Evolutionary conservation across 805 yeast species (phyloP).

Genomic region (Tetrapisispora phaffii): DNA sequence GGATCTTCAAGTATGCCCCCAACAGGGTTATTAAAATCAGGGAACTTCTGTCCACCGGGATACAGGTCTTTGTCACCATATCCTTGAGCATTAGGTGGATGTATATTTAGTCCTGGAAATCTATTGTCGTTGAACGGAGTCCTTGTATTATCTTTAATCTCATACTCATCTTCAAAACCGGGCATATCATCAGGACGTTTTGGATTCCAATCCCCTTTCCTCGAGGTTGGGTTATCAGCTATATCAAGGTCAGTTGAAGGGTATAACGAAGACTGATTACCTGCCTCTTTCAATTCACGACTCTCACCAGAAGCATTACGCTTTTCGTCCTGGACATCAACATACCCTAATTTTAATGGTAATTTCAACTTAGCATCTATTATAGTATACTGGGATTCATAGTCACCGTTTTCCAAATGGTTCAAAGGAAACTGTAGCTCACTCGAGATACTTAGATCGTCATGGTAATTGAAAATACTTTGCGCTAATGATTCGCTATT

Average conservation of each 20-base stretch:
- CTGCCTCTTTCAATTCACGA: background rate
- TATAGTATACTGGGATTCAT: background rate
- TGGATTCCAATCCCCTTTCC: background rate
- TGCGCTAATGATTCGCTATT: conserved; percentile 10
- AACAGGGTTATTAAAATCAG: conserved; percentile 15
- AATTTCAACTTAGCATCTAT: background rate
- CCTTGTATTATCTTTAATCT: conserved; percentile 8
- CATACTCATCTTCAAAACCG: conserved; percentile 29
- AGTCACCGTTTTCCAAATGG: background rate
- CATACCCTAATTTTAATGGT: background rate
- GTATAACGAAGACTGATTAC: background rate
- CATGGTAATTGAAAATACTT: conserved; percentile 10
- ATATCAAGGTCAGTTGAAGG: background rate
- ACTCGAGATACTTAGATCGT: conserved; percentile 5
- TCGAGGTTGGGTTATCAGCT: background rate
- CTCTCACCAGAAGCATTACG: background rate
- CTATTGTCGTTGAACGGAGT: conserved; percentile 21
- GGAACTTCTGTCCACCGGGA: conserved; percentile 26
- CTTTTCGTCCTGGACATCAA: background rate
- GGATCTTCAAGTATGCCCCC: conserved; percentile 5
- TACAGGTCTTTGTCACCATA: conserved; percentile 29
- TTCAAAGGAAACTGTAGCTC: conserved; percentile 7
- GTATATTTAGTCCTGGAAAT: conserved; percentile 6
- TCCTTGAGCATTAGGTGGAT: conserved; percentile 4
- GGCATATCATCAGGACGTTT: conserved; percentile 27